Percentiles rank a stretch among this genome's conserved stretches.
These are phyloP conservation scores for Cutaneotrichosporon cyanovorans DNA, from an alignment of 1,284 basidiomycete species.

Conservation along the genomic window DNA sequence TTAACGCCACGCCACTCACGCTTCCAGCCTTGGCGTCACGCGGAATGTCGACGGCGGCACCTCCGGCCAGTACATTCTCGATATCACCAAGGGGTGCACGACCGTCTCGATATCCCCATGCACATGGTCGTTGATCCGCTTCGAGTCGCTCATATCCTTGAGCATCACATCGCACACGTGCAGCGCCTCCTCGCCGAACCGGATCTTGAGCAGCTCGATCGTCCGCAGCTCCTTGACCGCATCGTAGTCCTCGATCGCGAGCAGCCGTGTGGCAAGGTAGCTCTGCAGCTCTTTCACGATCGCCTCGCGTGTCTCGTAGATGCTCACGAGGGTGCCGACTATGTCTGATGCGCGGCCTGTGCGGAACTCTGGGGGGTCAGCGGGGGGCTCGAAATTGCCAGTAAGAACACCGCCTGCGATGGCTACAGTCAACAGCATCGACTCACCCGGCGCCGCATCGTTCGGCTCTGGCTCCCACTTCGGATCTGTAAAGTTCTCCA, in stretches of 20 bases:
- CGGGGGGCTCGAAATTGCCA: too few species aligned
- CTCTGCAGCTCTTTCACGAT: conserved; percentile 91
- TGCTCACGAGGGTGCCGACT: conserved; percentile 87
- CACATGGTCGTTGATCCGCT: conserved; percentile 72
- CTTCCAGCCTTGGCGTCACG: conserved; percentile 73
- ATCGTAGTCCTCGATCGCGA: conserved; percentile 70
- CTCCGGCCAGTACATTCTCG: conserved; percentile 85
- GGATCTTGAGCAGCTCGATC: conserved; percentile 83
- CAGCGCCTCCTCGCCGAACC: conserved; percentile 81
- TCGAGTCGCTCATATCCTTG: conserved; percentile 88
- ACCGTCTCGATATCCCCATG: conserved; percentile 65
- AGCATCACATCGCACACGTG: conserved; percentile 96
- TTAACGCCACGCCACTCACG: conserved; percentile 49
- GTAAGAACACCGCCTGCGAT: not conserved
- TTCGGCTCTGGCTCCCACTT: conserved; percentile 90
- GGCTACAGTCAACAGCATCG: too few species aligned
- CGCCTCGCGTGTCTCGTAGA: conserved; percentile 88
- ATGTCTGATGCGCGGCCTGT: conserved; percentile 81
- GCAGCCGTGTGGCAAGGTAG: conserved; percentile 70
- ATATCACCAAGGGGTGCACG: conserved; percentile 81
- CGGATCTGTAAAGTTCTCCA: conserved; percentile 75
- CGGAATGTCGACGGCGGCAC: conserved; percentile 63
- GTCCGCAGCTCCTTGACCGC: conserved; percentile 79
- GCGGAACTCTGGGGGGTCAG: conserved; percentile 72
- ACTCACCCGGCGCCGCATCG: conserved; percentile 78